phyloP scores from a whole-genome alignment of 1,284 basidiomycete genomes.

The Exsudoporus floridanus region DNA sequence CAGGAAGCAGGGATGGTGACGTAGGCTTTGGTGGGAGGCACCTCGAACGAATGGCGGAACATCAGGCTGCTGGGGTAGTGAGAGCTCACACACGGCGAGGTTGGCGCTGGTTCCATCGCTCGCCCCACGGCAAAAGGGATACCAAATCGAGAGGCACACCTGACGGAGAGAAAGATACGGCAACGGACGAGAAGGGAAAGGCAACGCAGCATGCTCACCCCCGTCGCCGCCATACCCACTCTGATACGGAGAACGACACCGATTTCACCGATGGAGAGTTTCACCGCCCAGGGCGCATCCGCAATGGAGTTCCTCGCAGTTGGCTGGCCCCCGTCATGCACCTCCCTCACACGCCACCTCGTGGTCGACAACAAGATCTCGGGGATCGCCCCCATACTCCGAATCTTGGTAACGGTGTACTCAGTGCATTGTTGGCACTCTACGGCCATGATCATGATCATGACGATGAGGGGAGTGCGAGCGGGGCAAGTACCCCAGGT shows the following conservation, averaged over 20 bases:
- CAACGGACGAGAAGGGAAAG: slow-evolving; percentile 9
- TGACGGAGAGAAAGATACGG: not conserved
- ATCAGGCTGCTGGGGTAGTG: slow-evolving; percentile 33
- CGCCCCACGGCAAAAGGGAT: not conserved
- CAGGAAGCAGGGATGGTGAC: slow-evolving; percentile 6
- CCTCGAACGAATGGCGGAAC: slow-evolving; percentile 23
- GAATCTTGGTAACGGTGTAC: slow-evolving; percentile 44
- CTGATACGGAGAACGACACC: slow-evolving; percentile 12
- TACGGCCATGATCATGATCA: slow-evolving; percentile 45
- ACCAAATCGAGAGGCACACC: not conserved
- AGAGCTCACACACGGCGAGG: slow-evolving; percentile 32
- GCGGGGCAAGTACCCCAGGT: slow-evolving; percentile 34
- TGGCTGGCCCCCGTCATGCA: slow-evolving; percentile 20
- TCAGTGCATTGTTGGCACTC: slow-evolving; percentile 53
- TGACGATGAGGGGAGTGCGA: slow-evolving; percentile 29
- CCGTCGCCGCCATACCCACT: slow-evolving; percentile 2
- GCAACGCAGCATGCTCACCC: slow-evolving; percentile 1
- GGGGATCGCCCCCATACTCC: slow-evolving; percentile 19
- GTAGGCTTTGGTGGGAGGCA: slow-evolving; percentile 8
- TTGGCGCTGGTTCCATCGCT: slow-evolving; percentile 17
- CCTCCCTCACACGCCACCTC: slow-evolving; percentile 2
- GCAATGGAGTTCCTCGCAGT: slow-evolving; percentile 18
- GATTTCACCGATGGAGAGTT: slow-evolving; percentile 1
- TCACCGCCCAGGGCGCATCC: slow-evolving; percentile 8
- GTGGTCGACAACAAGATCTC: slow-evolving; percentile 5